These are phyloP conservation scores for Syzygium aqueum DNA, from an alignment of 345 rosid genomes.

Conservation along the genomic window DNA sequence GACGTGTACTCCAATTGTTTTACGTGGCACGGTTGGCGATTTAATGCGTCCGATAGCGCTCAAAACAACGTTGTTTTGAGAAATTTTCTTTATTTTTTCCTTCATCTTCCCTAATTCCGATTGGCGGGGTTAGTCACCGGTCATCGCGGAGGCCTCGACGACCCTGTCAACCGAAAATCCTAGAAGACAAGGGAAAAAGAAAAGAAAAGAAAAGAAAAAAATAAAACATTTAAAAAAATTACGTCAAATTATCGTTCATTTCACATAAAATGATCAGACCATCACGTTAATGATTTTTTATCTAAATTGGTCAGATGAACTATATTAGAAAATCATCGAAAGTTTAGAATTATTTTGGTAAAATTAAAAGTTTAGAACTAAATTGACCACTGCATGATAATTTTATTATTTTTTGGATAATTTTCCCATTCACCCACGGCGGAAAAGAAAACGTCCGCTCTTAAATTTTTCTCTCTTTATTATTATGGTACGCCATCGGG, in stretches of 20 bases:
- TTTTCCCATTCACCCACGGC: not conserved
- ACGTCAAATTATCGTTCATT: fast-evolving
- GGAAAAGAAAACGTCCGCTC: not conserved
- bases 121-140: not conserved
- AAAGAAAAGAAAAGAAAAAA: fast-evolving
- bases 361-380: not conserved
- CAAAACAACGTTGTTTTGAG: not conserved
- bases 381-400: fast-evolving
- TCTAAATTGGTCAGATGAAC: fast-evolving
- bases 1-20: too few relatives aligned
- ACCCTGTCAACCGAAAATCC: fast-evolving
- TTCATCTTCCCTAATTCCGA: not conserved
- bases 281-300: fast-evolving
- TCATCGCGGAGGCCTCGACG: fast-evolving
- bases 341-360: fast-evolving
- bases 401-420: not conserved
- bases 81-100: not conserved
- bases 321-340: not conserved
- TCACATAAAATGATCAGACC: not conserved
- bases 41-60: not conserved
- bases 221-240: not conserved
- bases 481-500: not conserved
- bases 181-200: fast-evolving
- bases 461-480: not conserved
- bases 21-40: not conserved